A percentile compares a stretch with the other conserved stretches of the same genome.
phyloP scores from a whole-genome alignment of 1,284 basidiomycete genomes.

The Malassezia psittaci region DNA sequence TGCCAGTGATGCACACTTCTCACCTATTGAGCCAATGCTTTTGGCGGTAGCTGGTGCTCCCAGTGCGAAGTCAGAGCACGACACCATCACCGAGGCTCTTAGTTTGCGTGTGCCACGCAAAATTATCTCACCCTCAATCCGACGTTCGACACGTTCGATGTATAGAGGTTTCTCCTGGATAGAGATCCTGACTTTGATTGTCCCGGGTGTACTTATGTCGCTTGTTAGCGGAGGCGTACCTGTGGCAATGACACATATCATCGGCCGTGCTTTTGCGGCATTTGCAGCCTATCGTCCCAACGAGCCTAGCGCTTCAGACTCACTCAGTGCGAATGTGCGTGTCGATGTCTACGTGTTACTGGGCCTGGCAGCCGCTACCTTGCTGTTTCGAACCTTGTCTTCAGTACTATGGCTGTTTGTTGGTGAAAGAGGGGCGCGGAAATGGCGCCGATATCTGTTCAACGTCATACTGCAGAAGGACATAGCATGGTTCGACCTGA shows the following conservation, averaged over 20 bases:
- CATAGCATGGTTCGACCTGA: conserved; percentile 53
- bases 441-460: conserved; percentile 63
- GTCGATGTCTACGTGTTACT: conserved; percentile 60
- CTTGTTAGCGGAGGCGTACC: conserved; percentile 66
- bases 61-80: too few relatives aligned
- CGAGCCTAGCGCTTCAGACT: conserved; percentile 51
- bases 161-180: conserved; percentile 23
- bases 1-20: neutral
- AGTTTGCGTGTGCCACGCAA: neutral
- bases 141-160: conserved; percentile 24
- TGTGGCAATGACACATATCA: conserved; percentile 82
- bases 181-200: conserved; percentile 47
- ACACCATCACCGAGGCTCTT: neutral
- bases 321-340: conserved; percentile 44
- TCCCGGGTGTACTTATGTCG: conserved; percentile 64
- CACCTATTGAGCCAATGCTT: neutral
- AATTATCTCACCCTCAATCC: neutral
- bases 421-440: conserved; percentile 67
- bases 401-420: conserved; percentile 75
- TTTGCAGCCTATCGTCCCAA: conserved; percentile 56
- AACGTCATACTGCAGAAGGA: conserved; percentile 60
- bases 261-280: conserved; percentile 74
- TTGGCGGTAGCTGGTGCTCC: neutral
- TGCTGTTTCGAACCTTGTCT: conserved; percentile 65
- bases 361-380: conserved; percentile 60